Evolutionary conservation across 169 alveolate species (phyloP), one percentile per base, ranked within the genome.

Genomic region (Plasmodium berghei): DNA sequence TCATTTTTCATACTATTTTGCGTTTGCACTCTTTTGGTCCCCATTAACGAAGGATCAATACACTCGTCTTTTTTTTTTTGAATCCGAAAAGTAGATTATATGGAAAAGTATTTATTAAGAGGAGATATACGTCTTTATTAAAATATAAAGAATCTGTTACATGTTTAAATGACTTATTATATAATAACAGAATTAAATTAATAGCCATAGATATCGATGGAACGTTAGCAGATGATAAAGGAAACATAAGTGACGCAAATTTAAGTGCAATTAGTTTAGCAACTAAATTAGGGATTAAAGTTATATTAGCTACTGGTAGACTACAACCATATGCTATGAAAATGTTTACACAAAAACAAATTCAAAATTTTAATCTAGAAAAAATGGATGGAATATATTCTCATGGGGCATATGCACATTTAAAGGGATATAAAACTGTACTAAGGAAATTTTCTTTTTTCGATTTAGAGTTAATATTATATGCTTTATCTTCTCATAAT

Each of bases 1-100:
- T 77, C 16, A 55, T 22, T 64, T 18, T 20, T 61, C n/a, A 26
- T 54, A 45, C n/a, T 77, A 2, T 22, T 58, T 58, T 46, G 63
- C 2, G 42, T 59, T 20, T 26, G 77, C 54, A 46, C 42, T 5
- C 22, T 77, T 20, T 54, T 77, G 3, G 24, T 77, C 20, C 22
- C 45, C 1, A 26, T 46, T 55, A 16, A 63, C 22, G 48, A 77
- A 24, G 89, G 42, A 34, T 34, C 42, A 4, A 6, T 77, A 49
- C 89, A 80, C 62, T 77, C 42, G 42, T 34, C 20, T 77, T 77
- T 77, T 75, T 75, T 75, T 77, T 77, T 77, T 77, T 77, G 89
- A 74, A 77, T 20, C 89, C 89, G 71, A 49, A 66, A 77, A 77
- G 14, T 26, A 64, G 62, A 16, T 9, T 58, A n/a, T 8, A 26